Percentiles rank a stretch among this genome's conserved stretches.
These are phyloP conservation scores for Chlorella sp. DNA, from an alignment of 139 green algal species.

Conservation along the genomic window DNA sequence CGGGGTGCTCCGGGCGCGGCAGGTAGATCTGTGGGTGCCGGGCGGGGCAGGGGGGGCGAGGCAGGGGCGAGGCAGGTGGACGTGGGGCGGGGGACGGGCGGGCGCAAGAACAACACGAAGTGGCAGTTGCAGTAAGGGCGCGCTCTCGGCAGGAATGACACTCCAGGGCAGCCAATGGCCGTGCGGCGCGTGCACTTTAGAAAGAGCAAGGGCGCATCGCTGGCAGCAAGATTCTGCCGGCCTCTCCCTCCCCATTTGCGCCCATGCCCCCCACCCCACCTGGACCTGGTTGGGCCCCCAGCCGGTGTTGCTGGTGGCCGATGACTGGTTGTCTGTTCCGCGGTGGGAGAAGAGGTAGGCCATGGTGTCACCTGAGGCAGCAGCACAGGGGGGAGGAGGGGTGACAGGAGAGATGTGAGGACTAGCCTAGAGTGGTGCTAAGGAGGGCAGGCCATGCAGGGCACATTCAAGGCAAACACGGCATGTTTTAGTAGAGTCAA, in stretches of 20 bases:
- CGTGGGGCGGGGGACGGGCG: neutral
- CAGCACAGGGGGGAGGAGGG: neutral
- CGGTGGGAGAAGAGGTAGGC: slow-evolving; percentile 67
- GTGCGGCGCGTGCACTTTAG: too few species aligned
- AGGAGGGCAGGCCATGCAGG: neutral
- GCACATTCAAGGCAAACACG: too few species aligned
- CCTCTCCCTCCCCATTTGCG: neutral
- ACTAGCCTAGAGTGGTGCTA: too few species aligned
- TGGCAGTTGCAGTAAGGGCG: neutral
- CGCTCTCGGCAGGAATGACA: too few species aligned
- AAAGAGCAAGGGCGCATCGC: neutral
- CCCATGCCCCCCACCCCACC: neutral
- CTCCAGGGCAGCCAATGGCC: too few species aligned
- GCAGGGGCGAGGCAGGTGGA: neutral
- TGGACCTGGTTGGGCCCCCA: slow-evolving; percentile 45
- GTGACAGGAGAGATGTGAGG: neutral
- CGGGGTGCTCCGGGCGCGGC: slow-evolving; percentile 18
- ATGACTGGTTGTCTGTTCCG: neutral
- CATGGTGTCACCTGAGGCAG: slow-evolving; percentile 27
- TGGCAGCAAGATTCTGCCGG: neutral
- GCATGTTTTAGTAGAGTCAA: too few species aligned
- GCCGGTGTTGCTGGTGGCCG: neutral
- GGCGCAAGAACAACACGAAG: neutral
- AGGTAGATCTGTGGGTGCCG: slow-evolving; percentile 45
- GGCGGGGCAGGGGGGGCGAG: neutral